Conservation (phyloP, 495 filamentous ascomycete species). For the Hypomontagnella submonticulosa region DNA sequence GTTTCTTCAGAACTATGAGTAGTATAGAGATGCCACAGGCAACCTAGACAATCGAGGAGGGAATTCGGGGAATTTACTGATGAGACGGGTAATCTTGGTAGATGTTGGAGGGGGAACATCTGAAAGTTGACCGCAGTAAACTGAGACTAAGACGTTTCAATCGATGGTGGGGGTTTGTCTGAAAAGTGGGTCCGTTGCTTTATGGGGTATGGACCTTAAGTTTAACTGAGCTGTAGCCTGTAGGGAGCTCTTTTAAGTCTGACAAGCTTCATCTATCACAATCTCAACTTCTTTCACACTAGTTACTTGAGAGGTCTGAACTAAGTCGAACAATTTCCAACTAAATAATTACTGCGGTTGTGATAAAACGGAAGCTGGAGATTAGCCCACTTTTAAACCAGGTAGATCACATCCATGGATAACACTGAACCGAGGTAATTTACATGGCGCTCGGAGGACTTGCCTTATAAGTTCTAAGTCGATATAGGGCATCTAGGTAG, state of each 20-base stretch:
- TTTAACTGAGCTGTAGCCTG: constrained; percentile 15
- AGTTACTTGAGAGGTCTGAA: neutral
- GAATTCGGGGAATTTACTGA: constrained; percentile 15
- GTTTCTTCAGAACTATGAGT: neutral
- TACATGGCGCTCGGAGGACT: constrained; percentile 13
- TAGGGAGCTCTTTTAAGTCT: constrained; percentile 7
- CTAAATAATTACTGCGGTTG: too few species aligned
- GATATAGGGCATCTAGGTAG: constrained; percentile 4
- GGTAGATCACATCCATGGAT: too few species aligned
- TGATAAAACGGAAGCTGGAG: too few species aligned
- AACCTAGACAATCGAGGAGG: constrained; percentile 14
- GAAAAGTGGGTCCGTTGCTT: constrained; percentile 20
- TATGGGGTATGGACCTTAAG: constrained; percentile 20
- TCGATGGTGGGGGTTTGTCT: constrained; percentile 25
- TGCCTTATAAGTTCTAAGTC: constrained; percentile 20
- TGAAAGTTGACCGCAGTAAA: constrained; percentile 15
- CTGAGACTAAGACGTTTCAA: constrained; percentile 16
- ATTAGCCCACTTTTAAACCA: too few species aligned
- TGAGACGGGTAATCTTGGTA: constrained; percentile 23
- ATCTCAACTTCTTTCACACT: neutral
- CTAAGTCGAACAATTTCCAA: neutral
- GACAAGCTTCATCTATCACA: neutral
- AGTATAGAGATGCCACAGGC: constrained; percentile 23
- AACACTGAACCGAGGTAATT: neutral
- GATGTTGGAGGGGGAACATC: constrained; percentile 42